Conservation (phyloP, 331 rosid genomes). For the Quercus tomentella region DNA sequence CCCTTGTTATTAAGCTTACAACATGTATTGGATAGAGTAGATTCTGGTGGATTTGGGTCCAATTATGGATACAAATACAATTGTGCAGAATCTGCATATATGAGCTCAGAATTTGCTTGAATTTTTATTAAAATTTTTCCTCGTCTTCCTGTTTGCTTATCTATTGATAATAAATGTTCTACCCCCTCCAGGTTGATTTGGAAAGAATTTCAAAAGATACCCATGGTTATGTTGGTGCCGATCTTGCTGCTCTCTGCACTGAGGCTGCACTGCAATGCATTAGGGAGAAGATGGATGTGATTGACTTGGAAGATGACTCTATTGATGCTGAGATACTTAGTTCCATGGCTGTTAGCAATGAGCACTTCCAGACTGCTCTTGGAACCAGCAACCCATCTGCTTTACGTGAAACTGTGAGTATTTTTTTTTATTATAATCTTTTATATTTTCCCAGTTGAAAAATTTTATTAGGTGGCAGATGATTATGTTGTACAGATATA, state of each 20-base stretch:
- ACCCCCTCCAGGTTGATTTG: constrained; percentile 49
- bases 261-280: background rate
- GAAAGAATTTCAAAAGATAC: constrained; percentile 60
- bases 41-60: background rate
- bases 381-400: background rate
- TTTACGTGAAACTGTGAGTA: background rate
- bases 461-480: constrained; percentile 15
- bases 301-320: background rate
- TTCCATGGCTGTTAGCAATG: background rate
- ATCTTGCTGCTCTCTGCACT: background rate
- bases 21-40: background rate
- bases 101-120: background rate
- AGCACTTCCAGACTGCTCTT: background rate
- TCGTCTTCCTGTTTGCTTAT: background rate
- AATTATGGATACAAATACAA: background rate
- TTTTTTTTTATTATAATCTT: background rate
- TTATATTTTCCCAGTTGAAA: background rate
- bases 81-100: background rate
- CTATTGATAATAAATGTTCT: background rate
- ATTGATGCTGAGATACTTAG: background rate
- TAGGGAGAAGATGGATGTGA: constrained; percentile 62
- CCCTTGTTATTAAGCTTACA: background rate
- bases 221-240: constrained; percentile 67
- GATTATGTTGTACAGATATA: constrained; percentile 40
- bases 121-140: background rate